Base-by-base conservation (phyloP, 2,329 filamentous ascomycete genomes). In the Helminthosporium solani region DNA sequence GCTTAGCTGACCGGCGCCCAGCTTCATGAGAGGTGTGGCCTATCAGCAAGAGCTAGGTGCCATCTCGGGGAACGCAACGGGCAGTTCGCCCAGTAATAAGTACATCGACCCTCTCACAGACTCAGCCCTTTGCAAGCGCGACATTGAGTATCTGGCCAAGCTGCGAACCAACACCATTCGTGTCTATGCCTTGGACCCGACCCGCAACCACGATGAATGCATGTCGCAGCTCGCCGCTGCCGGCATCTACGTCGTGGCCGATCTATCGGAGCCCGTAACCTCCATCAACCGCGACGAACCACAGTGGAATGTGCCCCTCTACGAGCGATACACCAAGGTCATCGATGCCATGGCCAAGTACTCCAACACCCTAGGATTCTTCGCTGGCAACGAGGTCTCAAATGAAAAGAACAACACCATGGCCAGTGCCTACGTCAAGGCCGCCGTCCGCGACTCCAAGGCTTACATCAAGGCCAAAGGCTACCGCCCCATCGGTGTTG, bases 321-420 rank as follows among this genome's bases (percentile, higher is more conserved):
- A 85, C 75, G 69, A 78, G 28, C 88, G 90, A 54, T 99, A 97
- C 79, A 88, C 85, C 47, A 74, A 75, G 25, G 94, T 99, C 50
- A 77, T 99, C 49, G 91, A 97, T 67, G 79, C 82, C 53, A 77
- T 99, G 63, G 78, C 81, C 60, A 79, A 88, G 68, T 97, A 95
- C 80, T 80, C 82, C 73, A 99, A 99, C 75, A 85, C 89, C 41
- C 84, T 99, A 54, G 94, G 94, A 63, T 99, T 97, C 85, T 97
- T 99, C 71, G 92, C 91, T 59, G 94, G 94, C 70, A 99, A 99
- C 75, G 94, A 99, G 76, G 94, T 99, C 52, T 86, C 90, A 61
- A 95, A 96, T 79, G 81, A 85, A 63, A 78, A 79, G 59, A 91
- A 86, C 80, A 96, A 96, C 82, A 97, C 92, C 40, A 76, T 81